Base-by-base conservation (phyloP, 192 early-diverging fungal genomes). In the Coemansia sp. region DNA sequence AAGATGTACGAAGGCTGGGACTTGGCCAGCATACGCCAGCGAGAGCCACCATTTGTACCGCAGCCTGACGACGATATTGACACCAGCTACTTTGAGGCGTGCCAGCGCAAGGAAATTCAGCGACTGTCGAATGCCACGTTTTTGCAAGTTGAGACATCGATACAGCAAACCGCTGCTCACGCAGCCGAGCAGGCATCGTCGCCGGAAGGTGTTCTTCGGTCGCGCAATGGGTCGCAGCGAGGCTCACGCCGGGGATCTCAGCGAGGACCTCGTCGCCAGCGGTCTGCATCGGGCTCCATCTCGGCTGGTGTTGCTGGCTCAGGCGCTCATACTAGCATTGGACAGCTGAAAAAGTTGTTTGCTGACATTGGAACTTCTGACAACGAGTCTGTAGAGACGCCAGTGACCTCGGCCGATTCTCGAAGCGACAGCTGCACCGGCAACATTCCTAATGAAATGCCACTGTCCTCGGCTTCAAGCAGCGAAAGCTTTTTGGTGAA, bases 71-170 rank as follows among this genome's bases (percentile, higher is more conserved):
- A 93, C 49, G 83, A 87, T n/a, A 83, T 84, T 2, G 94, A 96
- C 65, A 95, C 93, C 24, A 94, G 93, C 65, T 96, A 96, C 72
- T 95, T 95, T 83, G 93, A 93, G 85, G 81, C 87, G 6, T 93
- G 93, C 59, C 83, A 83, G 58, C 84, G 92, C 27, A 88, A 89
- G 7, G 93, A 95, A 65, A 88, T 95, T 27, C 83, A 89, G 64
- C 82, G 90, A 1, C 75, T 93, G 8, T 92, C 89, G 6, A 70
- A 84, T 48, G 83, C 88, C 1, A 88, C 86, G 43, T 77, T 83
- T 24, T 43, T 77, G 45, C 75, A 83, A 45, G 50, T 61, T 8
- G 69, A 78, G 2, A 45, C 58, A 1, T 49, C 41, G 24, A 6
- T 5, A 6, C 23, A 25, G n/a, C 27, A 49, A 32, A 1, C 61